phyloP scores from a whole-genome alignment of 768 basidiomycete species.

The Boletus edulis region DNA sequence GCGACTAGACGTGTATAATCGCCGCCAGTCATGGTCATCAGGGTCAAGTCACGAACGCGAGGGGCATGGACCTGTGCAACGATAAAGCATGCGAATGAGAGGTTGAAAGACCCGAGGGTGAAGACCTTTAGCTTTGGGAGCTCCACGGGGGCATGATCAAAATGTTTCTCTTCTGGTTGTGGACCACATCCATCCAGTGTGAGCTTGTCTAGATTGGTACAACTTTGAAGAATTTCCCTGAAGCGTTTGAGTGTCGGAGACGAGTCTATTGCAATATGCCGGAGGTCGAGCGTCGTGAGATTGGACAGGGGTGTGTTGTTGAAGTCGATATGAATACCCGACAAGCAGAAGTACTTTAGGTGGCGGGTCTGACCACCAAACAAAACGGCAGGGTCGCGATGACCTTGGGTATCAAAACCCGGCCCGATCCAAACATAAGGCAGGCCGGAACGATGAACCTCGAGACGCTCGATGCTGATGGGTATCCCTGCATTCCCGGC shows the following conservation, averaged over 20 bases:
- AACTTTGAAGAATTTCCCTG: constrained; percentile 48
- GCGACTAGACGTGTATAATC: constrained; percentile 51
- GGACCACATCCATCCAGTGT: constrained; percentile 66
- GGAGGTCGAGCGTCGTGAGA: constrained; percentile 64
- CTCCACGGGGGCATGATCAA: constrained; percentile 38
- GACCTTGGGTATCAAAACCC: constrained; percentile 36
- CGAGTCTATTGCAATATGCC: constrained; percentile 53
- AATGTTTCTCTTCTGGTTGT: constrained; percentile 25
- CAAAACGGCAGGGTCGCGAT: constrained; percentile 42
- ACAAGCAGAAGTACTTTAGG: constrained; percentile 52
- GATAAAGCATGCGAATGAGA: constrained; percentile 46
- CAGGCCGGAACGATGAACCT: constrained; percentile 57
- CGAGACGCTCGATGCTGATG: constrained; percentile 56
- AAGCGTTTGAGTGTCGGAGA: constrained; percentile 51
- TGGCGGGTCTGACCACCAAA: constrained; percentile 45
- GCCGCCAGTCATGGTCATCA: constrained; percentile 50
- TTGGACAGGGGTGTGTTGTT: constrained; percentile 43
- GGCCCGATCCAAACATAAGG: constrained; percentile 46
- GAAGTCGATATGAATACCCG: constrained; percentile 66
- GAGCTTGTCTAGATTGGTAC: constrained; percentile 51
- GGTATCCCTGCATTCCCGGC: constrained; percentile 34
- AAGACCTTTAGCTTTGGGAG: constrained; percentile 52
- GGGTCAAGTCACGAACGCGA: constrained; percentile 52
- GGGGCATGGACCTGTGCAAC: constrained; percentile 54
- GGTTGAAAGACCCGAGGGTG: constrained; percentile 54